phyloP scores from a whole-genome alignment of 1,284 basidiomycete genomes.

The Vanrija humicola region DNA sequence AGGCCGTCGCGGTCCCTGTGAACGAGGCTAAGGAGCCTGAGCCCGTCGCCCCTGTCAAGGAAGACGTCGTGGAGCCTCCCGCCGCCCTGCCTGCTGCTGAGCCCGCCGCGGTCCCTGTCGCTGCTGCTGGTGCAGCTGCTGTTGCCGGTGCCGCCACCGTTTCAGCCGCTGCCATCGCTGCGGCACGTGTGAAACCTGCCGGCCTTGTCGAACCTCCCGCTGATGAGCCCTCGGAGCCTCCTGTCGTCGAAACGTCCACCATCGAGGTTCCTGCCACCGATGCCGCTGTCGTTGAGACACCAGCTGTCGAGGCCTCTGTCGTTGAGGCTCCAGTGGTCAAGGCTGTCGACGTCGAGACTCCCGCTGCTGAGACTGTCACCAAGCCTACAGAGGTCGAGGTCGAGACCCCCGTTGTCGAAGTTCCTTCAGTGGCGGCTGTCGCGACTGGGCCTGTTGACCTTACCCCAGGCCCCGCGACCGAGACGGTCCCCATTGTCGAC shows the following conservation, averaged over 20 bases:
- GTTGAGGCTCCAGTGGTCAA: too few species aligned
- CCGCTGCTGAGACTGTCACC: too few species aligned
- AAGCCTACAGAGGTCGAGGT: too few species aligned
- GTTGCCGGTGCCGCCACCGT: neutral
- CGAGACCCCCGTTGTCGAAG: too few species aligned
- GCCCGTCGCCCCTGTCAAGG: neutral
- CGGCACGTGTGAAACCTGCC: too few species aligned
- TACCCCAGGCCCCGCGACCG: too few species aligned
- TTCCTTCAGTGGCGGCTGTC: too few species aligned
- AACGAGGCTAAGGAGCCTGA: neutral
- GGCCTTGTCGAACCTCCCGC: neutral
- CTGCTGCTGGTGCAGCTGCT: neutral
- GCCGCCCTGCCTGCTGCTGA: neutral
- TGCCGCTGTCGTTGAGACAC: neutral
- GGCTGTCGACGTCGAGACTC: too few species aligned
- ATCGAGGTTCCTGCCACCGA: neutral
- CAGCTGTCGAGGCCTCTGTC: too few species aligned
- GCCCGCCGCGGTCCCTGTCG: neutral
- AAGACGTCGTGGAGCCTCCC: neutral
- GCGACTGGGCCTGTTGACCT: too few species aligned
- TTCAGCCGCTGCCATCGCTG: neutral
- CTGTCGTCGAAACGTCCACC: neutral
- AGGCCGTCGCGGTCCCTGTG: neutral
- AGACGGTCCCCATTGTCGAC: too few species aligned
- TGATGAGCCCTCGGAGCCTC: neutral